Evolutionary conservation across 2,329 filamentous ascomycete species (phyloP).

Genomic region (Cladophialophora chaetospira): DNA sequence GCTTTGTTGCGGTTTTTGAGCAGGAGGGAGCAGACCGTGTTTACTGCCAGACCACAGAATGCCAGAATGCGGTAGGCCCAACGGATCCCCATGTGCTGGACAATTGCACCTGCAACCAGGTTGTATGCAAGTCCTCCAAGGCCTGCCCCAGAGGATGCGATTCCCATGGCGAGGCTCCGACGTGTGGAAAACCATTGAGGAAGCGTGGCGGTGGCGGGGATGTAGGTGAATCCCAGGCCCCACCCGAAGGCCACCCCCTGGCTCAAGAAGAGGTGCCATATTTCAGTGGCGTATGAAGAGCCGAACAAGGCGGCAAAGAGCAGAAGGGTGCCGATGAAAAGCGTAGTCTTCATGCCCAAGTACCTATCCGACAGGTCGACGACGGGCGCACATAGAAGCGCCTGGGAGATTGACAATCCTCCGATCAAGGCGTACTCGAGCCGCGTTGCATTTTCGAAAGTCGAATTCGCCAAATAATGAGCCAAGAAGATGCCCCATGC

Average conservation of each 20-base stretch:
- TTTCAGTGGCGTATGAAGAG: slow-evolving; percentile 34
- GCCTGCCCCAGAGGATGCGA: slow-evolving; percentile 36
- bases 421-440: slow-evolving; percentile 40
- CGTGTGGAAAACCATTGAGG: slow-evolving; percentile 38
- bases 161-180: slow-evolving; percentile 36
- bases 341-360: slow-evolving; percentile 25
- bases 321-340: slow-evolving; percentile 30
- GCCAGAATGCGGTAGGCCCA: slow-evolving; percentile 37
- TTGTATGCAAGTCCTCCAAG: slow-evolving; percentile 36
- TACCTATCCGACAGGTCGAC: slow-evolving; percentile 30
- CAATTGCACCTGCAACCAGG: slow-evolving; percentile 32
- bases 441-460: slow-evolving; percentile 32
- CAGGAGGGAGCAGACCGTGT: slow-evolving; percentile 32
- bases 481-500: slow-evolving; percentile 48
- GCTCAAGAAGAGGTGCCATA: slow-evolving; percentile 34
- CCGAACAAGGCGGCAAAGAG: slow-evolving; percentile 30
- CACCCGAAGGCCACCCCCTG: slow-evolving; percentile 35
- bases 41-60: slow-evolving; percentile 32
- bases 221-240: slow-evolving; percentile 34
- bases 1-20: slow-evolving; percentile 34
- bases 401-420: slow-evolving; percentile 33
- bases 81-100: slow-evolving; percentile 33
- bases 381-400: slow-evolving; percentile 34
- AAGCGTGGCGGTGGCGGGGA: slow-evolving; percentile 29
- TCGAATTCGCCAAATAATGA: slow-evolving; percentile 41